phyloP scores from a whole-genome alignment of 1,284 basidiomycete species.

The Malassezia sp. region DNA sequence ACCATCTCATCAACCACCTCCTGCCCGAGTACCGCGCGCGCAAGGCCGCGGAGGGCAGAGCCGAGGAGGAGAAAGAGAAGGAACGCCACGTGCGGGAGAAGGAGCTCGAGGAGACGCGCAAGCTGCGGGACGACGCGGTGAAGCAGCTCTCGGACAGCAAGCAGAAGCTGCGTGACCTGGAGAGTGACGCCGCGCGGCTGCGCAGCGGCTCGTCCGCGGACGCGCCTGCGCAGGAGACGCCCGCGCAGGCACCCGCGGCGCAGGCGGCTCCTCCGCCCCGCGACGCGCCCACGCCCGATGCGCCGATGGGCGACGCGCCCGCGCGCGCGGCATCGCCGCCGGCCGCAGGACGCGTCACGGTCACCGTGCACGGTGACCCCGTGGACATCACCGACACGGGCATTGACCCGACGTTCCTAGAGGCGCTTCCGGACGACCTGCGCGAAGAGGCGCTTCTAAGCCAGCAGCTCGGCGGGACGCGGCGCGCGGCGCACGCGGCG shows the following conservation, averaged over 20 bases:
- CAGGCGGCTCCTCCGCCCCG: not conserved
- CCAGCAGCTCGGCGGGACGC: slow-evolving; percentile 77
- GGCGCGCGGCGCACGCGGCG: slow-evolving; percentile 17
- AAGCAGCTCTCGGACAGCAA: slow-evolving; percentile 37
- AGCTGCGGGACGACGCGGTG: slow-evolving; percentile 36
- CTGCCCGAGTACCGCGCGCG: slow-evolving; percentile 56
- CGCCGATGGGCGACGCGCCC: not conserved
- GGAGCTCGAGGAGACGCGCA: slow-evolving; percentile 33
- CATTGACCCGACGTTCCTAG: slow-evolving; percentile 93
- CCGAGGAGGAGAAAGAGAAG: slow-evolving; percentile 18
- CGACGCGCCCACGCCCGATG: no score
- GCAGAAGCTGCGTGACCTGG: slow-evolving; percentile 29
- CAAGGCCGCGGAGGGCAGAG: slow-evolving; percentile 43
- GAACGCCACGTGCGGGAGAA: slow-evolving; percentile 23
- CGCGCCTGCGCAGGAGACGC: no score
- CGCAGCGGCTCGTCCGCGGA: not conserved
- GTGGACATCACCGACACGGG: slow-evolving; percentile 98
- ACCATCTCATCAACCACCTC: slow-evolving; percentile 66
- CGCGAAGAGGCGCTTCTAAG: slow-evolving; percentile 85
- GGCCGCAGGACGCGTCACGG: slow-evolving; percentile 23
- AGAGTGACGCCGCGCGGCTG: slow-evolving; percentile 10
- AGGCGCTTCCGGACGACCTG: slow-evolving; percentile 96
- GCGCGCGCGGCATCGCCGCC: not conserved
- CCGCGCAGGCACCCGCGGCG: not conserved
- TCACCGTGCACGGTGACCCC: slow-evolving; percentile 68